phyloP scores from a whole-genome alignment of 306 rosid genomes.

The Carpinus fangiana region DNA sequence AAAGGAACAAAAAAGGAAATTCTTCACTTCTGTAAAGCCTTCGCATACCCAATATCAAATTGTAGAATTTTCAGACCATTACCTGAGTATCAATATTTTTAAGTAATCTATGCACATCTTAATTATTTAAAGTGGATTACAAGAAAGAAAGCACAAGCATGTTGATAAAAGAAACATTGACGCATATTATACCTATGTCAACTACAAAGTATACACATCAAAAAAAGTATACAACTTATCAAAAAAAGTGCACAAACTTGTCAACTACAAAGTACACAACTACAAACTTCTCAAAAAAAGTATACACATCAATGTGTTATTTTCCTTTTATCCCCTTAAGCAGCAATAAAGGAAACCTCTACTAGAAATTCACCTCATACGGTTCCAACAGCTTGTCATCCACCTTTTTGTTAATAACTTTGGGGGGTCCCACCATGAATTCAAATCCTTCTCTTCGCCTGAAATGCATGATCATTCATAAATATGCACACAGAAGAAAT shows the following conservation, averaged over 20 bases:
- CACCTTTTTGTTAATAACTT: conserved; percentile 86
- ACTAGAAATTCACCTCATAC: conserved; percentile 67
- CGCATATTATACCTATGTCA: background rate
- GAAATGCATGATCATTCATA: conserved; percentile 35
- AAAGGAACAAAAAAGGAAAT: background rate
- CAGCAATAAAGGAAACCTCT: background rate
- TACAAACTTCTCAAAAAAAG: no score
- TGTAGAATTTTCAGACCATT: background rate
- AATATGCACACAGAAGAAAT: conserved; percentile 10
- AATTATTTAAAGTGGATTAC: background rate
- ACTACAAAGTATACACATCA: background rate
- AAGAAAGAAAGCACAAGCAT: background rate
- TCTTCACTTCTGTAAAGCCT: background rate
- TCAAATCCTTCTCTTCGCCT: conserved; percentile 99
- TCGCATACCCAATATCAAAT: background rate
- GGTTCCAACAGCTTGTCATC: conserved; percentile 79
- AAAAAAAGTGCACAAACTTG: background rate
- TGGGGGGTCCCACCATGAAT: conserved; percentile 99
- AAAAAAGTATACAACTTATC: background rate
- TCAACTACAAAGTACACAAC: background rate
- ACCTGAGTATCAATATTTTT: background rate
- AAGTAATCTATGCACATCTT: background rate
- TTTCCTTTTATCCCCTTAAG: background rate
- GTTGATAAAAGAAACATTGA: background rate
- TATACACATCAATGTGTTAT: background rate